Percentiles rank a stretch among this genome's conserved stretches.
These are phyloP conservation scores for Lippia alba DNA, from an alignment of 305 asterid species.

Conservation along the genomic window DNA sequence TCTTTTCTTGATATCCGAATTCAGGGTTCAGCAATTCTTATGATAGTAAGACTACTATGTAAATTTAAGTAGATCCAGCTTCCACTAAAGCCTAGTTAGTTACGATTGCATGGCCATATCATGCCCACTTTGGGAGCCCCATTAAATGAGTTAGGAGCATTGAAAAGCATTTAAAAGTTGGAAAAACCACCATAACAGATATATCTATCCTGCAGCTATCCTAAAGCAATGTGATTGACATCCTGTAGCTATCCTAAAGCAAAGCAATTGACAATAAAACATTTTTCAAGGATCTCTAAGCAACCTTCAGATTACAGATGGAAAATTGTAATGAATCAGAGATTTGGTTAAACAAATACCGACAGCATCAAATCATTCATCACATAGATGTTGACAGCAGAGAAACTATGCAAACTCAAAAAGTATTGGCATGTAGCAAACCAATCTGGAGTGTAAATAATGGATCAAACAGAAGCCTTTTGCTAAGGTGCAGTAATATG, in stretches of 20 bases:
- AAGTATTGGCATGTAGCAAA: conserved; percentile 14
- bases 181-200: conserved; percentile 2
- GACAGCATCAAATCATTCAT: conserved; percentile 17
- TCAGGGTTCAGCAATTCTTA: not conserved
- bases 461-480: conserved; percentile 16
- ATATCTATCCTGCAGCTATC: not conserved
- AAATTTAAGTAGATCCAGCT: conserved; percentile 11
- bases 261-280: not conserved
- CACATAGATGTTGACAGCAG: conserved; percentile 23
- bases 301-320: conserved; percentile 7
- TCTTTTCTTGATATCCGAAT: no score
- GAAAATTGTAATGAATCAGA: not conserved
- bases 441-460: conserved; percentile 14
- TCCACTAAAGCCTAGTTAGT: not conserved
- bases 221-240: conserved; percentile 5
- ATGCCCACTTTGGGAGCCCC: not conserved
- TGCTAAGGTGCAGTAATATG: conserved; percentile 16
- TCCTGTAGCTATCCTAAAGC: conserved; percentile 4
- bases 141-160: not conserved
- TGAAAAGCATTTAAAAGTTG: conserved; percentile 12
- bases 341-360: conserved; percentile 3
- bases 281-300: conserved; percentile 12
- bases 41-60: not conserved
- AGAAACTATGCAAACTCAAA: conserved; percentile 23
- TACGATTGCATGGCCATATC: not conserved